Evolutionary conservation across 768 basidiomycete genomes (phyloP), one percentile per base, ranked within the genome.

Genomic region (Candolleomyces aberdarensis): DNA sequence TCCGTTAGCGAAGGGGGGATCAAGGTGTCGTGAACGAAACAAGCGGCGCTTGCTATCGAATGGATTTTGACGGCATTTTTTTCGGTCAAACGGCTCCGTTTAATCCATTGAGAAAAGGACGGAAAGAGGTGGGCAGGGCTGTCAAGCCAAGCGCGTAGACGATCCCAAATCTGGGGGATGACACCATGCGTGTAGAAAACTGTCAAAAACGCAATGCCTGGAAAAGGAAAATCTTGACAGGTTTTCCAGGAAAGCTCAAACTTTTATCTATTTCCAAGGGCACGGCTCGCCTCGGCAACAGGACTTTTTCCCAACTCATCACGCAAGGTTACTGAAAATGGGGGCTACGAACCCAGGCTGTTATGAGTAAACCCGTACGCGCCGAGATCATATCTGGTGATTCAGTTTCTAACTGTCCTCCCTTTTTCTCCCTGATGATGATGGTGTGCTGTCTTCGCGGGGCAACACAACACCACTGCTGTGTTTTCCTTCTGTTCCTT

Each of bases 11-110:
- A 26, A 57, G 44, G 58, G 57, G 61, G 57, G 49, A 58, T 58
- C 51, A 58, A 58, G 26, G 47, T 48, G 50, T 44, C 39, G 57
- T 51, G 54, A 60, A 32, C 43, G 53, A 46, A 36, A 36, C 36
- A 36, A 36, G 36, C 36, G 36, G 36, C 36, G 36, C 36, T 36
- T 36, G 36, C 36, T 36, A 5, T 36, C 36, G 36, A 36, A 36
- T 36, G 36, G 36, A 36, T 36, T 36, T 36, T 61, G 60, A 50
- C 63, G 59, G 59, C 58, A 63, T 57, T 58, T 36, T 36, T 64
- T 61, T 61, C 47, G 59, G 51, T 44, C 54, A 39, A 40, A 31
- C 53, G 59, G 54, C 56, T 61, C 48, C 52, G 56, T 61, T 61
- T 61, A 50, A 47, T 61, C 54, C 60, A 43, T 61, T 56, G 29